These are phyloP conservation scores for Sedum album DNA, from an alignment of 164 flowering plant genomes.

Conservation along the genomic window DNA sequence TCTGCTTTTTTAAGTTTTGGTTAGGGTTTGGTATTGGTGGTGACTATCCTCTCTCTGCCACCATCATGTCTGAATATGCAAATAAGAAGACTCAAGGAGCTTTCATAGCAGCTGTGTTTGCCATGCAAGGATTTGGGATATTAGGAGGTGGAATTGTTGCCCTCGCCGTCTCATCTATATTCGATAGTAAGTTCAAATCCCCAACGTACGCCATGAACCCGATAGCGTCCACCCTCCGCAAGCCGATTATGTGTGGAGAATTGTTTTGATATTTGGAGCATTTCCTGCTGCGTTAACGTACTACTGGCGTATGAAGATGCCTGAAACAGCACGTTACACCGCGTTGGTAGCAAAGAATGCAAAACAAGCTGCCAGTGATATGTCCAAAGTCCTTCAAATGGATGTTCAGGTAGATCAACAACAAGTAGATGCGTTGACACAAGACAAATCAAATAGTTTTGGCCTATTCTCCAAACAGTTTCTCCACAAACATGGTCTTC, in stretches of 20 bases:
- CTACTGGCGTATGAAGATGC: constrained; percentile 68
- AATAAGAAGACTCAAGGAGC: constrained; percentile 20
- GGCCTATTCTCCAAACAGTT: constrained; percentile 35
- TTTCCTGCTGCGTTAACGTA: constrained; percentile 14
- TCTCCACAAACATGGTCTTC: constrained; percentile 32
- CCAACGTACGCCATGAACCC: constrained; percentile 13
- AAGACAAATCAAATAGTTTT: constrained; percentile 12
- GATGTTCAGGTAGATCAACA: constrained; percentile 25
- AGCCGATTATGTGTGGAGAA: constrained; percentile 42
- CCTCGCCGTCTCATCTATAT: constrained; percentile 15
- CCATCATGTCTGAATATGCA: too few relatives aligned
- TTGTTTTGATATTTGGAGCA: constrained; percentile 11
- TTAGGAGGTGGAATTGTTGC: constrained; percentile 23
- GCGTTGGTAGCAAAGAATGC: constrained; percentile 55
- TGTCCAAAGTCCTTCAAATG: constrained; percentile 40
- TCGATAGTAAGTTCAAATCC: constrained; percentile 6
- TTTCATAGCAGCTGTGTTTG: constrained; percentile 19
- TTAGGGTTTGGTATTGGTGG: too few relatives aligned
- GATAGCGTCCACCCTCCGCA: constrained; percentile 20
- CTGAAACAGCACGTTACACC: constrained; percentile 54
- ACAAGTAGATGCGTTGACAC: constrained; percentile 8
- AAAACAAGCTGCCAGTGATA: constrained; percentile 37
- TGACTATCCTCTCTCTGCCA: too few relatives aligned
- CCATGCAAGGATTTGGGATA: constrained; percentile 22
- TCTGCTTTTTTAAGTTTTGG: too few relatives aligned